Conservation (phyloP, 306 rosid species). For the Prunus kanzakura region DNA sequence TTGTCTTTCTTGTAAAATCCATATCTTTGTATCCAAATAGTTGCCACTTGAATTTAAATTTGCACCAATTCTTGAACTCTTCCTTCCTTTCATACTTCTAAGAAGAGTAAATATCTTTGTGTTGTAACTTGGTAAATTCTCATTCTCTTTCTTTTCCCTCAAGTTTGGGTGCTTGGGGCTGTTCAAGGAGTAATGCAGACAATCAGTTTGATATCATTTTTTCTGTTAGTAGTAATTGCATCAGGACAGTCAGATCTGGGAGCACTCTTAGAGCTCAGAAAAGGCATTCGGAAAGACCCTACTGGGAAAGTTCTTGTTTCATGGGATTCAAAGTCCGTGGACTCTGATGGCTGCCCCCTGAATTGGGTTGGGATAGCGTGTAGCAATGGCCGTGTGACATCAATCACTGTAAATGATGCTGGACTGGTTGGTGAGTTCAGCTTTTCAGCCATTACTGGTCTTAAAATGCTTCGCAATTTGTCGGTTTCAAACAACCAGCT, state of each 20-base stretch:
- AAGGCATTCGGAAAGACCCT: slow-evolving; percentile 58
- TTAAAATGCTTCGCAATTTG: slow-evolving; percentile 57
- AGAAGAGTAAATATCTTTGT: neutral
- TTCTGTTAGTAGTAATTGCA: slow-evolving; percentile 34
- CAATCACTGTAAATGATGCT: slow-evolving; percentile 51
- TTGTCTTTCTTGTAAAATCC: neutral
- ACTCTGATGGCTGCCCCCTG: slow-evolving; percentile 69
- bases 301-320: slow-evolving; percentile 52
- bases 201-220: slow-evolving; percentile 41
- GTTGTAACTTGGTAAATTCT: slow-evolving; percentile 1
- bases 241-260: slow-evolving; percentile 60
- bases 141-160: neutral
- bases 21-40: neutral
- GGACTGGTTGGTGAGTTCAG: slow-evolving; percentile 64
- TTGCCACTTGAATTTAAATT: neutral
- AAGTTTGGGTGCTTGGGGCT: slow-evolving; percentile 29
- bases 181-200: slow-evolving; percentile 62
- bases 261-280: slow-evolving; percentile 63
- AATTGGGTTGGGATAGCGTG: slow-evolving; percentile 67
- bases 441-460: slow-evolving; percentile 52
- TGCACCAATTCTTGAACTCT: neutral
- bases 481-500: slow-evolving; percentile 62
- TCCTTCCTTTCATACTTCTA: neutral
- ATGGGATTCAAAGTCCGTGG: slow-evolving; percentile 63
- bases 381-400: slow-evolving; percentile 49